Percentiles rank a stretch among this genome's conserved stretches.
phyloP scores from a whole-genome alignment of 1,284 basidiomycete species.

The Spongiforma sp. region DNA sequence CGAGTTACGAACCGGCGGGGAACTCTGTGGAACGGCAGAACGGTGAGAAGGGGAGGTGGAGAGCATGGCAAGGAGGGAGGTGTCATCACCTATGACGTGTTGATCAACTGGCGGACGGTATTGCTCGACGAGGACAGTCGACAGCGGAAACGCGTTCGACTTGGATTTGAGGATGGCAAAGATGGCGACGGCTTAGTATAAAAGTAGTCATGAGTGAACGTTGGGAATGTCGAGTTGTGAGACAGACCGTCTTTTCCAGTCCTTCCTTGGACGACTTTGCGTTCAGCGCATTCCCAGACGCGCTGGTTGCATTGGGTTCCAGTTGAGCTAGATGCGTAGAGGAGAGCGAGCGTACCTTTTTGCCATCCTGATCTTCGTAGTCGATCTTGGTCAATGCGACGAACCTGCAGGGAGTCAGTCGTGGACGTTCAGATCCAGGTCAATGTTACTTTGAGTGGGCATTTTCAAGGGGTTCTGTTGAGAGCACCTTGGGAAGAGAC shows the following conservation, averaged over 20 bases:
- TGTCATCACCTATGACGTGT: constrained; percentile 74
- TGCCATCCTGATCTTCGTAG: constrained; percentile 77
- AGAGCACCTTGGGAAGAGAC: constrained; percentile 43
- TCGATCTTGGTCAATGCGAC: constrained; percentile 75
- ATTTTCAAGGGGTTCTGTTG: constrained; percentile 53
- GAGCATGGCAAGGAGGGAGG: not conserved
- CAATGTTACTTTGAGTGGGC: constrained; percentile 62
- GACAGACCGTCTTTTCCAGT: constrained; percentile 79
- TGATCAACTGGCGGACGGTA: constrained; percentile 83
- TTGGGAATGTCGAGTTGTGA: not conserved
- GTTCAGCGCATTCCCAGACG: constrained; percentile 85
- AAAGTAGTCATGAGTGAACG: not conserved
- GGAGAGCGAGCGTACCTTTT: constrained; percentile 51
- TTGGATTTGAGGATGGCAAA: constrained; percentile 80
- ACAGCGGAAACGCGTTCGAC: constrained; percentile 66
- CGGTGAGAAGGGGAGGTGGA: not conserved
- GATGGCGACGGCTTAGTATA: constrained; percentile 74
- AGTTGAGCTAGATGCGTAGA: not conserved
- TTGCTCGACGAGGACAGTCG: constrained; percentile 88
- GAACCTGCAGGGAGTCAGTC: constrained; percentile 56
- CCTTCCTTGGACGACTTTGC: constrained; percentile 77
- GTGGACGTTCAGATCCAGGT: not conserved
- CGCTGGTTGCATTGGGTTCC: constrained; percentile 60
- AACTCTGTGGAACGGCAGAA: constrained; percentile 59
- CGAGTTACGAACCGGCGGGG: constrained; percentile 64